These are phyloP conservation scores for Lodderomyces parapsilosis DNA, from an alignment of 1,139 yeast species.

Conservation along the genomic window DNA sequence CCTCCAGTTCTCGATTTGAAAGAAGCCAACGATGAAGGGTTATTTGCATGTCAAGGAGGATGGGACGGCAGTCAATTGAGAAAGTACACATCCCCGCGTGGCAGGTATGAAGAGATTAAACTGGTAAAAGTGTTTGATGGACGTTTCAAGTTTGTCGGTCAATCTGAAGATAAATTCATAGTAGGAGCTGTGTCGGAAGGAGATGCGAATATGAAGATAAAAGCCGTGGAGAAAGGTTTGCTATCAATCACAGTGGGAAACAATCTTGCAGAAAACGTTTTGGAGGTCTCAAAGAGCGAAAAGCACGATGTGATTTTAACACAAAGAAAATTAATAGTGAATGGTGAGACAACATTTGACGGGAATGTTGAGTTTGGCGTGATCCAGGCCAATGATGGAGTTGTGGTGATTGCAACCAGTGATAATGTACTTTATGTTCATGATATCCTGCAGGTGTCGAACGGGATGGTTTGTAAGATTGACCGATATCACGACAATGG, in stretches of 20 bases:
- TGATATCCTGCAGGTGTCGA: background rate
- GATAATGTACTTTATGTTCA: background rate
- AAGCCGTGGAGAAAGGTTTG: background rate
- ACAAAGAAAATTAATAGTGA: background rate
- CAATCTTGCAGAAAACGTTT: background rate
- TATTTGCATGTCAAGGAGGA: conserved; percentile 40
- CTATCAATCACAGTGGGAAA: background rate
- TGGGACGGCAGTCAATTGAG: conserved; percentile 36
- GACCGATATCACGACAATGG: background rate
- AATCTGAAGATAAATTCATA: background rate
- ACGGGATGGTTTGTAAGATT: background rate
- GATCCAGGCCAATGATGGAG: background rate
- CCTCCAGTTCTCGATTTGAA: conserved; percentile 39
- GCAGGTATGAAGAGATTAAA: background rate
- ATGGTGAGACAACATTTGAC: background rate
- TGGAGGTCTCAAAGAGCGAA: background rate
- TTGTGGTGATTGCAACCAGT: background rate
- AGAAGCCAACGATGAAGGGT: conserved; percentile 6
- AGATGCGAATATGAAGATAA: too few species aligned
- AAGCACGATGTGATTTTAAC: background rate
- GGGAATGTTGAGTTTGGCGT: background rate
- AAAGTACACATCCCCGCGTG: conserved; percentile 10
- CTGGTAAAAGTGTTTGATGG: background rate
- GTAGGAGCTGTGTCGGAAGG: background rate
- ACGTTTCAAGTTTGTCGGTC: background rate